phyloP scores from a whole-genome alignment of 1,284 basidiomycete species.

The Grifola frondosa region DNA sequence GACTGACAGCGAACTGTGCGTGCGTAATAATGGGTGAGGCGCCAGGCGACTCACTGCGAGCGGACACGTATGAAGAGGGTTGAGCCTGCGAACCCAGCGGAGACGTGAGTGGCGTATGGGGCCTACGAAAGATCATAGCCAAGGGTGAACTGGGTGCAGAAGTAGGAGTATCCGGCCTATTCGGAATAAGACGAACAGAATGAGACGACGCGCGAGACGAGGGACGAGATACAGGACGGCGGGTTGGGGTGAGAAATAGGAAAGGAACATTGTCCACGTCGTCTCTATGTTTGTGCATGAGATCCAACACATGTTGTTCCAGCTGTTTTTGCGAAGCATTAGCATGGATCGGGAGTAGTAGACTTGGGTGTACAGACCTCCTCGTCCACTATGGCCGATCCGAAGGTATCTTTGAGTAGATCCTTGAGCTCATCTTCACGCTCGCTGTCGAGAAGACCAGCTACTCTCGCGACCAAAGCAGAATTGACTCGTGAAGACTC shows the following conservation, averaged over 20 bases:
- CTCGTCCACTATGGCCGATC: conserved; percentile 68
- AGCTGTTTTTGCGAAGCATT: conserved; percentile 41
- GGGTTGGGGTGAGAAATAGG: conserved; percentile 73
- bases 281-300: conserved; percentile 86
- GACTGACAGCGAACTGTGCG: conserved; percentile 69
- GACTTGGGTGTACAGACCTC: conserved; percentile 52
- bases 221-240: conserved; percentile 76
- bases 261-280: conserved; percentile 81
- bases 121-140: conserved; percentile 67
- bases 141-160: conserved; percentile 72
- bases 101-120: conserved; percentile 73
- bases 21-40: conserved; percentile 69
- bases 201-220: conserved; percentile 77
- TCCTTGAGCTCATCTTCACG: conserved; percentile 83
- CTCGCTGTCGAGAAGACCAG: conserved; percentile 73
- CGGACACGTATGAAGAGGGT: conserved; percentile 60
- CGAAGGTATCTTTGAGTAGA: conserved; percentile 64
- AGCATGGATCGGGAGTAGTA: conserved; percentile 7
- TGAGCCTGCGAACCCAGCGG: conserved; percentile 57
- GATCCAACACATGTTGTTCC: conserved; percentile 76
- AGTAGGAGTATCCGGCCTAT: conserved; percentile 70
- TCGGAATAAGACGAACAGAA: conserved; percentile 58
- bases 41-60: conserved; percentile 60
- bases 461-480: conserved; percentile 66
- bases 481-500: conserved; percentile 52